Evolutionary conservation across 495 filamentous ascomycete species (phyloP), one percentile per base, ranked within the genome.

Genomic region (Halenospora varia): DNA sequence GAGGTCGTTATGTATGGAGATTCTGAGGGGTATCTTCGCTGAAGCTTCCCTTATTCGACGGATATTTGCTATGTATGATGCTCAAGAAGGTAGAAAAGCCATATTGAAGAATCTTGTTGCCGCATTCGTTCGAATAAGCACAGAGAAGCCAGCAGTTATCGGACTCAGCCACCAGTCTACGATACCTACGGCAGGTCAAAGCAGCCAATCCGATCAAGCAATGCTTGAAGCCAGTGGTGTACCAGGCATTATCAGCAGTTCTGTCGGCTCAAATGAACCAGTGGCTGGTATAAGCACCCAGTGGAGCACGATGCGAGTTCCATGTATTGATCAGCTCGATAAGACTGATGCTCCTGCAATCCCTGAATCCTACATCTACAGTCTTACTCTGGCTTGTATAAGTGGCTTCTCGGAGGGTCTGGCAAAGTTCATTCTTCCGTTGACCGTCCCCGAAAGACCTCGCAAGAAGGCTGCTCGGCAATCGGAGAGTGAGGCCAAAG

Each of bases 281-380:
- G 40, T 39, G 25, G 82, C 82, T 0, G 94, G 90, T 4, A 90
- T 98, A 63, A 96, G 90, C 69, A 82, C 75, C 24, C 87, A 92
- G 63, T 97, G 91, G 92, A 97, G 95, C 74, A 78, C 86, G 19
- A 82, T 95, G 63, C 79, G 90, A 53, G 90, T 89, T 18, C 86
- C 92, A 22, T 97, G 92, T 67, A 88, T 97, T 40, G 94, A 98
- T 55, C 88, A 96, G 49, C 81, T 97, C 10, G 94, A 98, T 72
- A 98, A 98, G 68, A 77, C 83, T 2, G 93, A 97, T 26, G 79
- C 94, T 3, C 90, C 93, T 2, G 53, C 70, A 9, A 80, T 94
- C 41, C 94, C 94, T 1, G 92, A 96, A 51, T 95, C 95, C 0
- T 98, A 98, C 65, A 81, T 96, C 24, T 96, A 98, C 71, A 88